Percentiles rank a stretch among this genome's conserved stretches.
phyloP scores from a whole-genome alignment of 257 asterid species.

The Coffea canephora region DNA sequence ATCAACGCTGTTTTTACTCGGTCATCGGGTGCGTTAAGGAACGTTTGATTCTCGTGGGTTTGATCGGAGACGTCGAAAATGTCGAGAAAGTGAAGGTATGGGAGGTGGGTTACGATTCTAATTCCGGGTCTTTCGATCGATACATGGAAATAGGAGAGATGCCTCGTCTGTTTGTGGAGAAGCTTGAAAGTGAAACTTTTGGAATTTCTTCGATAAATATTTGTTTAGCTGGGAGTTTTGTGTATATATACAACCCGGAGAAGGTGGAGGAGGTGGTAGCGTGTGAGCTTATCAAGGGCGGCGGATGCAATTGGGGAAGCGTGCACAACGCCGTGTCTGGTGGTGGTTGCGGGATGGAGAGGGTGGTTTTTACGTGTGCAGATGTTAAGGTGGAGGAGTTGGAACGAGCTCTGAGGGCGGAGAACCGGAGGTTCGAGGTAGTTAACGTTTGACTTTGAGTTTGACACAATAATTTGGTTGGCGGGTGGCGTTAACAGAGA shows the following conservation, averaged over 20 bases:
- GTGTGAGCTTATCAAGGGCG: conserved; percentile 41
- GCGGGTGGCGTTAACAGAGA: background rate
- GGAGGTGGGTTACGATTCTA: conserved; percentile 26
- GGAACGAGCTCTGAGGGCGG: conserved; percentile 25
- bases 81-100: conserved; percentile 46
- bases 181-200: conserved; percentile 33
- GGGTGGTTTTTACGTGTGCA: conserved; percentile 44
- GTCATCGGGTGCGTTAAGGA: conserved; percentile 32
- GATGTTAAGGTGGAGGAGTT: conserved; percentile 55
- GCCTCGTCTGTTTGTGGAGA: conserved; percentile 41
- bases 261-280: conserved; percentile 49
- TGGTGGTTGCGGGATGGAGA: conserved; percentile 23
- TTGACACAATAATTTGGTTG: background rate
- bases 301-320: conserved; percentile 65
- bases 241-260: conserved; percentile 41
- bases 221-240: conserved; percentile 38
- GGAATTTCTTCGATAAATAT: conserved; percentile 34
- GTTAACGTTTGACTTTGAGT: conserved; percentile 6
- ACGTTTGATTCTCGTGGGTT: conserved; percentile 43
- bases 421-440: conserved; percentile 7
- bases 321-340: conserved; percentile 40
- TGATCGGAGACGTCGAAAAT: conserved; percentile 24
- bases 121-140: conserved; percentile 11
- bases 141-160: conserved; percentile 53
- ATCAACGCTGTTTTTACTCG: conserved; percentile 34